Conservation (phyloP, 1,284 basidiomycete genomes). For the Heterobasidion parviporum region DNA sequence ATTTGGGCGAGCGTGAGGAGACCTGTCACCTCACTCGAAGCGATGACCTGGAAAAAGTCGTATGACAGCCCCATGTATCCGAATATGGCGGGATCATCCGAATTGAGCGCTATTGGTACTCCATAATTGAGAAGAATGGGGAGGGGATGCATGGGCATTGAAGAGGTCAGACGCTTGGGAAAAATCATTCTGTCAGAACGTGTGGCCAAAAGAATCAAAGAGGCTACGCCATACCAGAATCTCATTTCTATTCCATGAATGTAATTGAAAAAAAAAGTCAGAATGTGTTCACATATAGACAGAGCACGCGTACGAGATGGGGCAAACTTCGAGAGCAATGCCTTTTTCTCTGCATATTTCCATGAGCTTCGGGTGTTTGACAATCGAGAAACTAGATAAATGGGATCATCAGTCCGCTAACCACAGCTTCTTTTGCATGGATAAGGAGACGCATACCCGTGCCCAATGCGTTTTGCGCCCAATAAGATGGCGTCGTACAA, state of each 20-base stretch:
- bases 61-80: slow-evolving; percentile 70
- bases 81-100: slow-evolving; percentile 72
- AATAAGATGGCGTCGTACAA: slow-evolving; percentile 73
- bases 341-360: slow-evolving; percentile 52
- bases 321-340: slow-evolving; percentile 65
- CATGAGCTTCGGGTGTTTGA: slow-evolving; percentile 67
- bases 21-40: slow-evolving; percentile 56
- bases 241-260: slow-evolving; percentile 41
- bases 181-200: not conserved
- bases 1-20: slow-evolving; percentile 50
- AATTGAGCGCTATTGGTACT: slow-evolving; percentile 59
- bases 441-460: slow-evolving; percentile 40
- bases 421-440: not conserved
- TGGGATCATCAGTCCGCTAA: not conserved
- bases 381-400: slow-evolving; percentile 51
- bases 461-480: slow-evolving; percentile 73
- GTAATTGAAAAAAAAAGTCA: slow-evolving; percentile 8
- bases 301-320: slow-evolving; percentile 50
- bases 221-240: slow-evolving; percentile 42
- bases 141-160: slow-evolving; percentile 69
- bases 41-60: slow-evolving; percentile 67
- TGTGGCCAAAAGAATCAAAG: not conserved
- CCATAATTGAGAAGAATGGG: slow-evolving; percentile 62
- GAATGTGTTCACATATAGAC: not conserved
- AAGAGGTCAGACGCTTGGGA: slow-evolving; percentile 54